phyloP scores from a whole-genome alignment of 2,329 filamentous ascomycete species.

The Hortaea werneckii region DNA sequence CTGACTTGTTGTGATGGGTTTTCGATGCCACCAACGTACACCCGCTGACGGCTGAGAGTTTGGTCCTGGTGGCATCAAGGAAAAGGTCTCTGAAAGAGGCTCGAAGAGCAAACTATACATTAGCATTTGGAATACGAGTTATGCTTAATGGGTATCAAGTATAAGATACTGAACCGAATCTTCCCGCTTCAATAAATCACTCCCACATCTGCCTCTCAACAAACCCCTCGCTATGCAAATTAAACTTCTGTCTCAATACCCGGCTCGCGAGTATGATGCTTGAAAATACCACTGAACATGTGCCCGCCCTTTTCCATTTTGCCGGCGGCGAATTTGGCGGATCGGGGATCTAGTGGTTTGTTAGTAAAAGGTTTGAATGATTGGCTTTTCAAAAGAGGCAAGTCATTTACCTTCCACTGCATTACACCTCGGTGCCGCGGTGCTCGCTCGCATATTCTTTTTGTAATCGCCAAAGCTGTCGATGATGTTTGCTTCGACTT shows the following conservation, averaged over 20 bases:
- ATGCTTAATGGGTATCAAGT: no score
- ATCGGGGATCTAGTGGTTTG: slow-evolving; percentile 33
- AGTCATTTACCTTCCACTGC: slow-evolving; percentile 50
- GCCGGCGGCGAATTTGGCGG: slow-evolving; percentile 48
- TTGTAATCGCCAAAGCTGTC: slow-evolving; percentile 52
- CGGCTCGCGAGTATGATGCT: slow-evolving; percentile 48
- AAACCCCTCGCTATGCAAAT: not conserved
- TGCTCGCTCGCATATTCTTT: slow-evolving; percentile 50
- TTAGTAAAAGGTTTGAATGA: not conserved
- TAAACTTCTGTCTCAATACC: slow-evolving; percentile 62
- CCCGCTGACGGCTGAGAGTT: no score
- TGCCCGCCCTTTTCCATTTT: slow-evolving; percentile 43
- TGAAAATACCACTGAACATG: slow-evolving; percentile 39
- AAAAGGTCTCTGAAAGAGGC: no score
- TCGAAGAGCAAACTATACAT: no score
- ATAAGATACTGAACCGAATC: no score
- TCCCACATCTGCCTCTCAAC: no score
- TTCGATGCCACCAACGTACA: no score
- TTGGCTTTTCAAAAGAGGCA: not conserved
- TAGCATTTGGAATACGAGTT: no score
- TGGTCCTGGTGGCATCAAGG: no score
- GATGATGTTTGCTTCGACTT: slow-evolving; percentile 27
- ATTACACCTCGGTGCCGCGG: slow-evolving; percentile 58
- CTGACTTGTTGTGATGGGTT: no score
- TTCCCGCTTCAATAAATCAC: no score